Percentiles rank a stretch among this genome's conserved stretches.
Evolutionary conservation across 2,329 filamentous ascomycete species (phyloP).

Genomic region (Penicillium sp.): DNA sequence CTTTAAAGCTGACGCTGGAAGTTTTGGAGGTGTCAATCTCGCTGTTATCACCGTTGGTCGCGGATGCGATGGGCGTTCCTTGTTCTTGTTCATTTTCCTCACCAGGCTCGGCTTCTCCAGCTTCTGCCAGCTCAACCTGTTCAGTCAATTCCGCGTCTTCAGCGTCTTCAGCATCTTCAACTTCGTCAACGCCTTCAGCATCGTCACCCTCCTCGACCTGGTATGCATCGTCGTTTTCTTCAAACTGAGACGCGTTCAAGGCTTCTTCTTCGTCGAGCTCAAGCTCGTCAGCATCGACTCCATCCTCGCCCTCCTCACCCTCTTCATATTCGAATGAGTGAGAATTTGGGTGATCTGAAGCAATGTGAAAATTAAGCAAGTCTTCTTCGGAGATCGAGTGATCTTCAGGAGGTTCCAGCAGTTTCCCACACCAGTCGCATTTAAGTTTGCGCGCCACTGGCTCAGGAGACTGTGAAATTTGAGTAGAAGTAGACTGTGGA

Average conservation of each 20-base stretch:
- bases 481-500: conserved; percentile 34
- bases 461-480: conserved; percentile 35
- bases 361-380: conserved; percentile 34
- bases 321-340: conserved; percentile 24
- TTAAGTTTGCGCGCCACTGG: conserved; percentile 28
- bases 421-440: conserved; percentile 40
- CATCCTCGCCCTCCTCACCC: background rate
- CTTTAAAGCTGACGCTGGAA: background rate
- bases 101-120: conserved; percentile 24
- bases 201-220: conserved; percentile 17
- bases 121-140: conserved; percentile 15
- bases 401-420: conserved; percentile 29
- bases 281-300: conserved; percentile 6
- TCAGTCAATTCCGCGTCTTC: conserved; percentile 23
- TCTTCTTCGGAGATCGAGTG: conserved; percentile 26
- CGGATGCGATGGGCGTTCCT: conserved; percentile 6
- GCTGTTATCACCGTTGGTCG: conserved; percentile 6
- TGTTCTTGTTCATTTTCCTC: conserved; percentile 10
- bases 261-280: conserved; percentile 14
- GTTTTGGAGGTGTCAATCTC: background rate
- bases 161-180: conserved; percentile 20
- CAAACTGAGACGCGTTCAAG: background rate
- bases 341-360: conserved; percentile 34
- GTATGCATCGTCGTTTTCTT: conserved; percentile 15
- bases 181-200: conserved; percentile 16